These are phyloP conservation scores for Trypanosoma cruzi DNA, from an alignment of 208 protist genomes.

Conservation along the genomic window DNA sequence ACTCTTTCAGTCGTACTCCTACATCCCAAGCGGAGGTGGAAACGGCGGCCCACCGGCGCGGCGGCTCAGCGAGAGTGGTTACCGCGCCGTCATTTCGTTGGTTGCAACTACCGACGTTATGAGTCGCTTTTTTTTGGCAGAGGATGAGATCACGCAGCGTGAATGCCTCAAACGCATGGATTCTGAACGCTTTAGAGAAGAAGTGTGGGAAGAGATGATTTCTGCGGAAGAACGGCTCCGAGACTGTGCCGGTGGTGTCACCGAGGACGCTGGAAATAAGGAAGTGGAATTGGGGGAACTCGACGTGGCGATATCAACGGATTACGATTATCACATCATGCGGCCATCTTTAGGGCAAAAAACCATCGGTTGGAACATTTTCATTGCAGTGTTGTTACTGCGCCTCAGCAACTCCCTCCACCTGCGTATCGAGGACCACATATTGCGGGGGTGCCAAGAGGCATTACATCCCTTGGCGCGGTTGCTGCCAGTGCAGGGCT, in stretches of 20 bases:
- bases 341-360: neutral
- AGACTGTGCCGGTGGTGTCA: neutral
- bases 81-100: conserved; percentile 20
- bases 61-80: conserved; percentile 24
- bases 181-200: conserved; percentile 21
- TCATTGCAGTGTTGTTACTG: conserved; percentile 12
- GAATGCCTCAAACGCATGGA: conserved; percentile 8
- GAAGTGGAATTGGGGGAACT: neutral
- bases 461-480: neutral
- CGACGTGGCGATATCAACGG: neutral
- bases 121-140: conserved; percentile 7
- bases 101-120: conserved; percentile 14
- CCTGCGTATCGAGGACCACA: neutral
- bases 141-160: conserved; percentile 17
- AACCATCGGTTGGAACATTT: conserved; percentile 10
- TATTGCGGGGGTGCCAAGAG: neutral
- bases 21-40: neutral
- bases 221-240: conserved; percentile 1
- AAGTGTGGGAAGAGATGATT: conserved; percentile 21
- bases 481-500: neutral
- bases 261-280: neutral
- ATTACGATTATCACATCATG: conserved; percentile 18
- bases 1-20: conserved; percentile 44
- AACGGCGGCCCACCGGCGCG: neutral
- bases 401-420: conserved; percentile 3